Base-by-base conservation (phyloP, 345 rosid species). In the Salix koriyanagi region DNA sequence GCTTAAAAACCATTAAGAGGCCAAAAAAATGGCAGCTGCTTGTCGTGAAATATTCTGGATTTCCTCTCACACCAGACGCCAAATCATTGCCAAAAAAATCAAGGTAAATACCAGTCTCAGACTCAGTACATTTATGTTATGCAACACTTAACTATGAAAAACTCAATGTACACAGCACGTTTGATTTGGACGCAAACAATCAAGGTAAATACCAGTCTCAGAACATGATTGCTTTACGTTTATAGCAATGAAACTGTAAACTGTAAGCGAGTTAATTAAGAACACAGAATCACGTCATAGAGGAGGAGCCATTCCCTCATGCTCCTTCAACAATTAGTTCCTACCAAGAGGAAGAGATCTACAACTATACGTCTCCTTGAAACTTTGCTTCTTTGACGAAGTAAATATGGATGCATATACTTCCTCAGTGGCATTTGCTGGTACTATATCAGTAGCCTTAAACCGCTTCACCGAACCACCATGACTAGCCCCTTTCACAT, bases 401-500 rank as follows among this genome's bases (percentile, higher is more conserved):
- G 95, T 92, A 81, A 96, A 96, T 25, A 96, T 88, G 2, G 98
- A 96, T 37, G 99, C 94, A 81, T 91, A 92, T 4, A 94, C 96
- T 74, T 88, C 91, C 86, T 91, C 91, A 1, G 86, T 96, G 2
- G 99, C 94, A 88, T 94, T 85, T 39, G 87, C 82, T 1, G 99
- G 99, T 6, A 86, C 92, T 42, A 78, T 67, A 83, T 89, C 94
- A 1, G 39, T 80, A 0, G 93, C 97, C 80, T 87, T 92, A 77
- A 92, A 92, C 77, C 85, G 80, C 88, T 94, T 96, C 81, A 77
- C 84, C 0, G 79, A 28, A 39, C 74, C 46, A 10, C 87, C 91
- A 76, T 77, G 76, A 74, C 42, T 75, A 13, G 2, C 72, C 21
- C 72, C 74, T 71, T 72, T 79, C 19, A 52, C 86, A 75, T 82